Evolutionary conservation across 352 stramenopile species (phyloP), one percentile per base, ranked within the genome.

Genomic region (Phytophthora macrochlamydospora): DNA sequence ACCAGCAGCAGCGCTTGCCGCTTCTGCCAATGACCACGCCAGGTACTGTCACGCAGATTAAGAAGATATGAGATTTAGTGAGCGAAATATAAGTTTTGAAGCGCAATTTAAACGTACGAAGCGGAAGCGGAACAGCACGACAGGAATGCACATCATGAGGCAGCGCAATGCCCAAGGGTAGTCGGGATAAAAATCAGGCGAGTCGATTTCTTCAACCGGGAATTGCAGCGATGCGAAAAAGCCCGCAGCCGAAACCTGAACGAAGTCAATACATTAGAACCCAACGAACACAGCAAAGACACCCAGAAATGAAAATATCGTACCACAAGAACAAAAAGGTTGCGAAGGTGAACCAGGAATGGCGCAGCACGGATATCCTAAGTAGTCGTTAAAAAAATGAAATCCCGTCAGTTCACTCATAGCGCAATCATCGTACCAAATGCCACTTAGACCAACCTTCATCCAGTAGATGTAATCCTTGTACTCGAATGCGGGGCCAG

Each of bases 391-490:
- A 24, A 24, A 24, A 0, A 24, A 24, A 24, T 24, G 18, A 24
- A 24, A 24, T 24, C 18, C 0, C 18, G 18, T 24, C 18, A 24
- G 18, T 24, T 35, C 12, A 28, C 35, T 7, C 37, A 40, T 6
- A 32, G 9, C 11, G n/a, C n/a, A 38, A 38, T 43, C 7, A 57
- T 44, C 28, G 33, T 46, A 33, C 13, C 24, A 30, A 24, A 24
- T 24, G 38, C 12, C 43, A 35, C 4, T 42, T 31, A 2, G 18
- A 32, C 12, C 30, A 64, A 90, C 83, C 65, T 87, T 81, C 77
- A 93, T 93, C 85, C 85, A 95, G 37, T 70, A 77, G 46, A 93
- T 58, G 62, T 93, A 95, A 59, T 95, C 85, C 55, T 89, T 91
- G 75, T 92, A 95, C 73, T 95, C 88, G 46, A 94, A 94, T 11